Conservation (phyloP, 2,329 filamentous ascomycete genomes). For the Apiospora phragmitis region DNA sequence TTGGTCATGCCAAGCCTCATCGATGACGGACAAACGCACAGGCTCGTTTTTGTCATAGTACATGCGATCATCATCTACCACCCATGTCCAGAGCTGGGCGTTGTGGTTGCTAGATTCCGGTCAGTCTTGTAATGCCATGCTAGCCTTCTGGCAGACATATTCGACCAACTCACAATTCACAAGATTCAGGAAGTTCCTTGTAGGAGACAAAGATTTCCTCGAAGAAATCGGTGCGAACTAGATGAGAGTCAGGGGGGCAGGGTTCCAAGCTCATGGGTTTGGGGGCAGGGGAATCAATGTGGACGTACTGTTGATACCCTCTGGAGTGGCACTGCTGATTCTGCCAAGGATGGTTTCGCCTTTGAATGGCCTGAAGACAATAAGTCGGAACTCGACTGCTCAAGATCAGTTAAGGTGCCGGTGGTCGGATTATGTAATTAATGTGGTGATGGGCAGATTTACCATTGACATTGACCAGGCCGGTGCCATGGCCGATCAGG, state of each 20-base stretch:
- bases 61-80: slow-evolving; percentile 69
- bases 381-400: slow-evolving; percentile 84
- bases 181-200: slow-evolving; percentile 72
- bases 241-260: background rate
- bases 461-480: slow-evolving; percentile 94
- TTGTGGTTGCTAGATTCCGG: slow-evolving; percentile 59
- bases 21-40: slow-evolving; percentile 81
- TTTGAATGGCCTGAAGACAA: slow-evolving; percentile 95
- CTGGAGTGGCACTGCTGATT: slow-evolving; percentile 72
- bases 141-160: slow-evolving; percentile 6
- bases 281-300: background rate
- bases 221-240: slow-evolving; percentile 88
- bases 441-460: slow-evolving; percentile 22
- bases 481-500: slow-evolving; percentile 88
- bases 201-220: slow-evolving; percentile 84
- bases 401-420: background rate
- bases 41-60: slow-evolving; percentile 91
- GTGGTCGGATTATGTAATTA: background rate
- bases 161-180: slow-evolving; percentile 64
- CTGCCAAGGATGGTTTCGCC: slow-evolving; percentile 86
- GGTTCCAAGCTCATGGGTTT: slow-evolving; percentile 11
- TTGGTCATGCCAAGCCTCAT: slow-evolving; percentile 90
- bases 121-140: slow-evolving; percentile 26
- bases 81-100: slow-evolving; percentile 85
- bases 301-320: slow-evolving; percentile 68